These are phyloP conservation scores for Ophiostoma tasmaniense DNA, from an alignment of 2,329 filamentous ascomycete genomes.

Conservation along the genomic window DNA sequence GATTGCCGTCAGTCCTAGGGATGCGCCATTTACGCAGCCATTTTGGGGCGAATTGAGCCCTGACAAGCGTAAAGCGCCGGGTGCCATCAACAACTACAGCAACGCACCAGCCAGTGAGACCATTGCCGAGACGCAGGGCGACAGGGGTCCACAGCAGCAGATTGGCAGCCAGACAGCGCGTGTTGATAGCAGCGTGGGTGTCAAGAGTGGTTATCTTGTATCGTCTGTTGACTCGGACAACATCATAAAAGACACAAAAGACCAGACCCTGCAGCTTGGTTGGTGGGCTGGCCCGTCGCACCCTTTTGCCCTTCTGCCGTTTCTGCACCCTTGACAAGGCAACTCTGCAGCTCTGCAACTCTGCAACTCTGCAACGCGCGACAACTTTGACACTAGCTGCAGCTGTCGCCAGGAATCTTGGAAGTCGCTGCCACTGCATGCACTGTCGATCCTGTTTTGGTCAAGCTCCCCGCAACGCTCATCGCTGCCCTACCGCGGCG, in stretches of 20 bases:
- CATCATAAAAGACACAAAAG: neutral
- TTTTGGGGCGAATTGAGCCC: neutral
- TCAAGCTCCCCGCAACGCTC: neutral
- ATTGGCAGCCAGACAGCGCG: neutral
- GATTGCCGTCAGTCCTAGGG: neutral
- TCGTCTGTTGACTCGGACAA: neutral
- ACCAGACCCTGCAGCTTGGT: neutral
- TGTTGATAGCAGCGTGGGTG: neutral
- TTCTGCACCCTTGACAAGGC: neutral
- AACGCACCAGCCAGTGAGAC: neutral
- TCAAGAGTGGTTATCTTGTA: neutral
- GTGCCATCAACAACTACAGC: neutral
- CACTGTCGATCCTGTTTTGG: conserved; percentile 15
- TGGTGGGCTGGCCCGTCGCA: neutral
- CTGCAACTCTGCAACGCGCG: neutral
- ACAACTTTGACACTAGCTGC: neutral
- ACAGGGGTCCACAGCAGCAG: conserved; percentile 3
- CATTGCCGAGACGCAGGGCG: conserved; percentile 3
- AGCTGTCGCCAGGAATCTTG: conserved; percentile 11
- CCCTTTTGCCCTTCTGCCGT: neutral
- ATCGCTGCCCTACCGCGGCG: neutral
- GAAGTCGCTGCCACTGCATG: conserved; percentile 13
- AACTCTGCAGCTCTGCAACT: too few species aligned
- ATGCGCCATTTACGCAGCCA: conserved; percentile 3
- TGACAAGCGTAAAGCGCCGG: neutral